These are phyloP conservation scores for Extremus antarcticus DNA, from an alignment of 495 filamentous ascomycete species.

Conservation along the genomic window DNA sequence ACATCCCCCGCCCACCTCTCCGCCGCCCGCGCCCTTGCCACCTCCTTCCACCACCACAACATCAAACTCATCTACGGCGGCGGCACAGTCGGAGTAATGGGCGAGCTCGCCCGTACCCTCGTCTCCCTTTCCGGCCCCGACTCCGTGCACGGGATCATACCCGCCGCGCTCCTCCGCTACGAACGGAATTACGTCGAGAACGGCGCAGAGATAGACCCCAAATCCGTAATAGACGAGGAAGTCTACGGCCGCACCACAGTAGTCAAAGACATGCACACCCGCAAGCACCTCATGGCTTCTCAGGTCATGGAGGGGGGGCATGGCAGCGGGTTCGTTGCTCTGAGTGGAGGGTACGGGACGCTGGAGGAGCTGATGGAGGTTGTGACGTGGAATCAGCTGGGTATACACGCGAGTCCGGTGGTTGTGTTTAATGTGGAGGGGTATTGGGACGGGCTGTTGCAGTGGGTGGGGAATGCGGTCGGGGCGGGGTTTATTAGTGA, in stretches of 20 bases:
- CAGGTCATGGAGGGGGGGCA: slow-evolving; percentile 71
- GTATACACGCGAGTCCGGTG: slow-evolving; percentile 76
- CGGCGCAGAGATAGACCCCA: slow-evolving; percentile 35
- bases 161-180: slow-evolving; percentile 67
- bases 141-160: slow-evolving; percentile 88
- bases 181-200: slow-evolving; percentile 49
- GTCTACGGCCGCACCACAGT: slow-evolving; percentile 76
- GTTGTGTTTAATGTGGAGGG: slow-evolving; percentile 77
- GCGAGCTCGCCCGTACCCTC: slow-evolving; percentile 78
- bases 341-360: slow-evolving; percentile 87
- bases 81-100: slow-evolving; percentile 91
- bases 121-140: slow-evolving; percentile 70
- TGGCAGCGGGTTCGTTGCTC: slow-evolving; percentile 79
- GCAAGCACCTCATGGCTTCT: slow-evolving; percentile 83
- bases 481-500: slow-evolving; percentile 61
- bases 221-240: slow-evolving; percentile 50
- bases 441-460: slow-evolving; percentile 77
- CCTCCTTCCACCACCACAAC: slow-evolving; percentile 58
- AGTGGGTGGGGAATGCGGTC: slow-evolving; percentile 74
- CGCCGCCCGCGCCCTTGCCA: slow-evolving; percentile 68
- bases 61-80: slow-evolving; percentile 87
- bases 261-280: slow-evolving; percentile 88
- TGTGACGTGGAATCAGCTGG: slow-evolving; percentile 93
- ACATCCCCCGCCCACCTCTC: slow-evolving; percentile 55
- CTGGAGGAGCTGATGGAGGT: slow-evolving; percentile 96